A percentile compares a stretch with the other conserved stretches of the same genome.
These are phyloP conservation scores for Entomortierella chlamydospora DNA, from an alignment of 192 early-diverging fungal genomes.

Conservation along the genomic window DNA sequence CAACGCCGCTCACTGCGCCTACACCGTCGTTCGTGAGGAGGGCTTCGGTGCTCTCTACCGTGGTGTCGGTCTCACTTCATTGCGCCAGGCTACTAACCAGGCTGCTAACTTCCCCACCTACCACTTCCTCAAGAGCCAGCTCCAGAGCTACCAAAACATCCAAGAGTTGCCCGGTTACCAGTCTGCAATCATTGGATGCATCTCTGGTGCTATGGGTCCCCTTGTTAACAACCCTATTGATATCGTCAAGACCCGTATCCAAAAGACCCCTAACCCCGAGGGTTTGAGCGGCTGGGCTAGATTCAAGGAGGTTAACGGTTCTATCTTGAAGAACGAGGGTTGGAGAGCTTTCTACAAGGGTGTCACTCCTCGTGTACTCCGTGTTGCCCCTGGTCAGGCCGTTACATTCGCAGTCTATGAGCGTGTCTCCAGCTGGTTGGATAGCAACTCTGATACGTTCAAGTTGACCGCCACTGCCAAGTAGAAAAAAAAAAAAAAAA, in stretches of 20 bases:
- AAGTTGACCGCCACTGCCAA: slow-evolving; percentile 27
- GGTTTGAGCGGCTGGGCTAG: slow-evolving; percentile 80
- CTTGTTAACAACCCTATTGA: slow-evolving; percentile 97
- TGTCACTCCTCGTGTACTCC: slow-evolving; percentile 88
- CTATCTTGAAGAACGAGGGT: slow-evolving; percentile 91
- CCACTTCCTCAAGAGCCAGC: slow-evolving; percentile 86
- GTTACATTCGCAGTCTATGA: slow-evolving; percentile 97
- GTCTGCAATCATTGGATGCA: slow-evolving; percentile 87
- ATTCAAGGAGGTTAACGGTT: slow-evolving; percentile 80
- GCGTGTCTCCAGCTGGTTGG: slow-evolving; percentile 83
- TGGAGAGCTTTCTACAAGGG: slow-evolving; percentile 96
- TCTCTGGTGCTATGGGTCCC: slow-evolving; percentile 91
- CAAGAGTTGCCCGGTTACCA: slow-evolving; percentile 91
- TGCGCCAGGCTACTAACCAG: slow-evolving; percentile 97
- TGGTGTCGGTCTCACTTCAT: slow-evolving; percentile 92
- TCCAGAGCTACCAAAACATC: slow-evolving; percentile 74
- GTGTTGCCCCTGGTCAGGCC: slow-evolving; percentile 97
- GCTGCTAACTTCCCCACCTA: slow-evolving; percentile 99
- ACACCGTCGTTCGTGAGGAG: slow-evolving; percentile 93
- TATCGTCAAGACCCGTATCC: slow-evolving; percentile 98
- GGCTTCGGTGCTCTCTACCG: slow-evolving; percentile 90
- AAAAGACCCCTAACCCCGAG: slow-evolving; percentile 79
- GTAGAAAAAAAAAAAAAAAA: neutral
- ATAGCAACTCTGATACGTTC: slow-evolving; percentile 52
- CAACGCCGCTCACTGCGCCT: slow-evolving; percentile 91